Base-by-base conservation (phyloP, 1,284 basidiomycete species). In the Trichosporon coremiiforme region DNA sequence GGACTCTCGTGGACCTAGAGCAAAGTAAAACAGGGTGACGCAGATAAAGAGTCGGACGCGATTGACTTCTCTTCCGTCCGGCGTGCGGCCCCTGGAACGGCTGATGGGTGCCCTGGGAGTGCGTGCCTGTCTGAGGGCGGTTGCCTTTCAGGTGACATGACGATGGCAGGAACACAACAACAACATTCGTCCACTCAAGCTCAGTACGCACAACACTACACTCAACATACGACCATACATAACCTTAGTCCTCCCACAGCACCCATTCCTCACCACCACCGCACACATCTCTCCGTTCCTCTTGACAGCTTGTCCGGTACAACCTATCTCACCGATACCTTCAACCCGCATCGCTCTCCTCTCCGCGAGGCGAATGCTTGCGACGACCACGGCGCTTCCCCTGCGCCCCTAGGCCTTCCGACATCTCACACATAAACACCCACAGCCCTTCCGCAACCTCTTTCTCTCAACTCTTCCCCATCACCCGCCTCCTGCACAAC, bases 401-500 rank as follows among this genome's bases (percentile, higher is more conserved):
- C 57, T 62, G 57, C 57, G 57, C 57, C 57, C 57, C n/a, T 33
- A 33, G 31, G 57, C 57, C 57, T 31, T 62, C 57, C 57, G 57
- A 62, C 57, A 33, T 17, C 31, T 62, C 57, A 22, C 50, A 53
- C 50, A 53, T 22, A 53, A 20, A 53, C 50, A 53, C 35, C 20
- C 20, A 9, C 63, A 22, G 8, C 63, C n/a, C 63, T 25, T 17
- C 55, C 41, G 13, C 63, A 45, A 65, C 15, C 64, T 57, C 47
- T 38, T 25, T 25, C 36, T 3, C 36, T 57, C 53, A 2, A n/a
- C 35, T 76, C 78, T 67, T 72, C 72, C 73, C 71, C 70, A 55
- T 29, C 41, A 64, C 35, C 50, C 20, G 10, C 25, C 25, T 25
- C 25, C 25, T 25, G 25, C 25, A 25, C 25, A 25, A 25, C 29